Base-by-base conservation (phyloP, 2,329 filamentous ascomycete genomes). In the Emericellopsis cladophorae region DNA sequence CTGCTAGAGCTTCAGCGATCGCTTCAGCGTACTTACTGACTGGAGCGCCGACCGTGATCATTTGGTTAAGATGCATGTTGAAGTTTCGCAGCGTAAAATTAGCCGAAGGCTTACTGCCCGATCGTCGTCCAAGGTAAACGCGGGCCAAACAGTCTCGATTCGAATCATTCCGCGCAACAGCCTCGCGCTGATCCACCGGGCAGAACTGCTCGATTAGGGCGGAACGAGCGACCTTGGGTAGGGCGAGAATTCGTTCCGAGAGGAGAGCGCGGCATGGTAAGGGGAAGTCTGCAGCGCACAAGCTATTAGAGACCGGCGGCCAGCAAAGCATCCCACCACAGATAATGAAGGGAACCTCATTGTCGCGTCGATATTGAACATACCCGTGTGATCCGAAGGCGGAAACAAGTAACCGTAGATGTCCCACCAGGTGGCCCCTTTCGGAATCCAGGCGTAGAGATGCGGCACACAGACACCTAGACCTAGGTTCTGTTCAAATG, bases 231-330 rank as follows among this genome's bases (percentile, higher is more conserved):
- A 38, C 23, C 34, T 46, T 45, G 8, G 52, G 46, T 7, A 56
- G 43, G 4, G 54, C 49, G 4, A 45, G 39, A 37, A 57, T 57
- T 6, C 48, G 45, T 37, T 54, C 46, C 5, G 48, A 44, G 11
- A 51, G 37, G 12, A 55, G 43, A 10, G 44, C 48, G 21, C 34
- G 33, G 12, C 45, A 37, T 5, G 52, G 53, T 9, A 52, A 18
- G 1, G 44, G 47, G 32, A 50, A 48, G 11, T 39, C 35, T 15
- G 12, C 12, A 29, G 26, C 8, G 26, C 8, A n/a, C 7, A 16
- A 15, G 12, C 26, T 40, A 10, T 31, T 24, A 34, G 16, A 14
- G 34, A 7, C 18, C 5, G 18, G 18, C 18, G 18, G 18, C 18
- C 18, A 21, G 18, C 18, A 21, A 21, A 21, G 18, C 5, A 21